Conservation (phyloP, 805 yeast species). For the Diddensiella santjacobensis region DNA sequence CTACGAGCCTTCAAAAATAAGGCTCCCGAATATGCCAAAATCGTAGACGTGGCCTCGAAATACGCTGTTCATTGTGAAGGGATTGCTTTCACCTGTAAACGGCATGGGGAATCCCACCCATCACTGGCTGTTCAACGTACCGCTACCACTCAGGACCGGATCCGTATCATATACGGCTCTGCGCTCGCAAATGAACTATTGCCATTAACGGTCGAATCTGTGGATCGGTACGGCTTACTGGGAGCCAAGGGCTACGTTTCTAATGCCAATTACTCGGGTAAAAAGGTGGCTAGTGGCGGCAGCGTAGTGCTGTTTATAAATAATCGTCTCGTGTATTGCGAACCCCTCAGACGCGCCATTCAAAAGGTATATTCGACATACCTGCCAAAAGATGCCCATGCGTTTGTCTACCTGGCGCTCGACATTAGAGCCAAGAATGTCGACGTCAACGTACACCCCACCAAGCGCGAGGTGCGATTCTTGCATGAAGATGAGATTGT, state of each 20-base stretch:
- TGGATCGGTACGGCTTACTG: constrained; percentile 47
- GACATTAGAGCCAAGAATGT: constrained; percentile 62
- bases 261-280: constrained; percentile 65
- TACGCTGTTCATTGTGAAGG: constrained; percentile 71
- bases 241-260: constrained; percentile 59
- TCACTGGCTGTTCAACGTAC: constrained; percentile 56
- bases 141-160: constrained; percentile 56
- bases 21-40: constrained; percentile 69
- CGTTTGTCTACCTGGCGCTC: constrained; percentile 76
- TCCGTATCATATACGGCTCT: constrained; percentile 69
- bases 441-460: constrained; percentile 95
- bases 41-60: constrained; percentile 77
- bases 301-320: constrained; percentile 69
- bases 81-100: constrained; percentile 77
- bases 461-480: constrained; percentile 87
- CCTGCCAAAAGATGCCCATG: constrained; percentile 72
- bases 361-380: constrained; percentile 56
- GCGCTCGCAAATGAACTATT: constrained; percentile 62
- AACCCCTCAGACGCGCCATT: constrained; percentile 70
- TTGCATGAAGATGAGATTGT: constrained; percentile 82
- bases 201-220: constrained; percentile 39
- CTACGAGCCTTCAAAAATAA: constrained; percentile 51
- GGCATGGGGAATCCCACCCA: constrained; percentile 68
- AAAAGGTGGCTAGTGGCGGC: constrained; percentile 47
- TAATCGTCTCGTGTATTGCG: constrained; percentile 76